Percentiles rank a stretch among this genome's conserved stretches.
Evolutionary conservation across 805 yeast genomes (phyloP).

Genomic region (Lachancea cidri): DNA sequence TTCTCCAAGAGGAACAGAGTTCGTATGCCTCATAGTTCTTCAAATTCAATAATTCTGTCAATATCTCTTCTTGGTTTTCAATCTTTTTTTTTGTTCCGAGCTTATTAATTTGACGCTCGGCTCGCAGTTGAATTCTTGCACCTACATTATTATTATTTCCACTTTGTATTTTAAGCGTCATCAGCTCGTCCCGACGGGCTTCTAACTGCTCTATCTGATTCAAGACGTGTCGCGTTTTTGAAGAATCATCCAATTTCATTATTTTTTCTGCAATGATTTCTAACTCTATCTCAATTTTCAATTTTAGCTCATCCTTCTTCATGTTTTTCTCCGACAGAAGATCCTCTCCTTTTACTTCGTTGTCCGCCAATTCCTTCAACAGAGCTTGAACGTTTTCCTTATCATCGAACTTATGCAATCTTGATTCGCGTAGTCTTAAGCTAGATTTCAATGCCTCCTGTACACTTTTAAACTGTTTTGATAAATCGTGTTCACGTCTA

Average conservation of each 20-base stretch:
- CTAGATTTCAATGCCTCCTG: slow-evolving; percentile 42
- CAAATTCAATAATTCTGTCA: slow-evolving; percentile 22
- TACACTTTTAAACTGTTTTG: slow-evolving; percentile 53
- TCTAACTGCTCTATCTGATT: slow-evolving; percentile 26
- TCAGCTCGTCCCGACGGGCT: slow-evolving; percentile 25
- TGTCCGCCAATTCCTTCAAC: slow-evolving; percentile 36
- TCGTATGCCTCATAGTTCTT: slow-evolving; percentile 22
- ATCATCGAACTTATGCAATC: too few relatives aligned
- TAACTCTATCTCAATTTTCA: slow-evolving; percentile 20
- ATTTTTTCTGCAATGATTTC: slow-evolving; percentile 35
- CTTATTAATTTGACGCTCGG: slow-evolving; percentile 19
- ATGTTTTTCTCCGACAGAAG: slow-evolving; percentile 4
- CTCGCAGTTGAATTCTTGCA: slow-evolving; percentile 19
- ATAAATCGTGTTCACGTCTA: slow-evolving; percentile 57
- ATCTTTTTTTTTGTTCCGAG: slow-evolving; percentile 20
- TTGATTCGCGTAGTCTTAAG: too few relatives aligned
- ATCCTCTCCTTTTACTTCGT: slow-evolving; percentile 34
- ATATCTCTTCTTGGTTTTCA: slow-evolving; percentile 20
- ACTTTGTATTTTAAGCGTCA: slow-evolving; percentile 16
- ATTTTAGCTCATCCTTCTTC: slow-evolving; percentile 1
- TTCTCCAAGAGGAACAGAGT: slow-evolving; percentile 24
- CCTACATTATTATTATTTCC: slow-evolving; percentile 16
- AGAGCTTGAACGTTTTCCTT: slow-evolving; percentile 41
- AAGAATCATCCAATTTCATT: slow-evolving; percentile 34
- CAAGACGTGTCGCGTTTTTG: slow-evolving; percentile 25